Conservation (phyloP, 495 filamentous ascomycete genomes). For the Astrocystis sublimbata region DNA sequence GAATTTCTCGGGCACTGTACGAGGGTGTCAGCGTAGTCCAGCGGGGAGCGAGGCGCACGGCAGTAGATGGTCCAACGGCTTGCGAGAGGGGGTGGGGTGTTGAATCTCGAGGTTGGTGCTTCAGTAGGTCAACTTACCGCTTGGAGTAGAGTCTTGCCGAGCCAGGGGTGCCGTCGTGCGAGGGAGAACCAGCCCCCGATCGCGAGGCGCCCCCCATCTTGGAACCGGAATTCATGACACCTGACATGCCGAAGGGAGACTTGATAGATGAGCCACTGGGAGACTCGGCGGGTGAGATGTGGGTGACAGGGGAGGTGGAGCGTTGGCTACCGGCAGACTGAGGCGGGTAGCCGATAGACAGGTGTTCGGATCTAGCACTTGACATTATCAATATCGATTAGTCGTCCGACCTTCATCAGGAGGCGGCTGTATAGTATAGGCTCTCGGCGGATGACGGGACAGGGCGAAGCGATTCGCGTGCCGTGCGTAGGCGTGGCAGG, state of each 20-base stretch:
- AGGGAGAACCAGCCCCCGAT: conserved; percentile 93
- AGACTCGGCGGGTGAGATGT: conserved; percentile 83
- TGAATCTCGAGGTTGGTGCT: no score
- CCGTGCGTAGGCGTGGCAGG: neutral
- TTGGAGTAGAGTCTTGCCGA: conserved; percentile 80
- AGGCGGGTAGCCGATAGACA: conserved; percentile 69
- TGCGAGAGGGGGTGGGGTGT: conserved; percentile 29
- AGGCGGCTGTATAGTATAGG: conserved; percentile 29
- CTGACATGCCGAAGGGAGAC: conserved; percentile 72
- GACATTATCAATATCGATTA: conserved; percentile 96
- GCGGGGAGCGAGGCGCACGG: neutral
- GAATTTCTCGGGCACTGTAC: conserved; percentile 86
- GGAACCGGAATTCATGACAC: conserved; percentile 61
- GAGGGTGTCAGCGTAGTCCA: conserved; percentile 20
- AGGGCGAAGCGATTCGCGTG: conserved; percentile 19
- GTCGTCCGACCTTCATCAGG: conserved; percentile 51
- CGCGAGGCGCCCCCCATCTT: conserved; percentile 74
- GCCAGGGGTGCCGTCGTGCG: conserved; percentile 73
- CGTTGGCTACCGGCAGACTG: conserved; percentile 62
- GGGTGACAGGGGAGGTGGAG: conserved; percentile 83
- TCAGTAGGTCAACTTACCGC: no score
- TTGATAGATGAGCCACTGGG: conserved; percentile 66
- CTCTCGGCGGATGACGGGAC: conserved; percentile 34
- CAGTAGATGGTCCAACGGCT: conserved; percentile 30
- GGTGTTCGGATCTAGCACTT: conserved; percentile 80